These are phyloP conservation scores for Capsicum chinense DNA, from an alignment of 257 asterid genomes.

Conservation along the genomic window DNA sequence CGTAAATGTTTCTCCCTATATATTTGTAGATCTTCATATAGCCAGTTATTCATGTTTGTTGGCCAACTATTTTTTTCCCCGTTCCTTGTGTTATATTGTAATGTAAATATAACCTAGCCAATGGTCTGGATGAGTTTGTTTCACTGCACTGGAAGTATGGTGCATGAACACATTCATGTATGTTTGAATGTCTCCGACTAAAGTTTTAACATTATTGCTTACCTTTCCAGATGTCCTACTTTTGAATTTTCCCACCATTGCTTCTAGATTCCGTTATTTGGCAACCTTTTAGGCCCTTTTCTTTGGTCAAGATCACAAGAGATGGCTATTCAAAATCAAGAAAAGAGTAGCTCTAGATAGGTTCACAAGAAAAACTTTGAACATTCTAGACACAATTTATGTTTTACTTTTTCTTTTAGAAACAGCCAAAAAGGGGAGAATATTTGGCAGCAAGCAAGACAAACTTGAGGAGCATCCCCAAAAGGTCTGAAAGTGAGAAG, in stretches of 20 bases:
- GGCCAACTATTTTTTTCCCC: conserved; percentile 11
- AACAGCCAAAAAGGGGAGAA: conserved; percentile 46
- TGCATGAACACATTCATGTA: conserved; percentile 4
- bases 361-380: conserved; percentile 28
- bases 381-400: conserved; percentile 2
- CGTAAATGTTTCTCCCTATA: conserved; percentile 26
- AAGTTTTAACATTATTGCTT: neutral
- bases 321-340: conserved; percentile 28
- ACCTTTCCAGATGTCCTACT: neutral
- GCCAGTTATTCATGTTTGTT: neutral
- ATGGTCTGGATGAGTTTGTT: conserved; percentile 11
- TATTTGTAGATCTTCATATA: conserved; percentile 3
- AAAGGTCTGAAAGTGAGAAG: conserved; percentile 22
- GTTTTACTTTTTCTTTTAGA: neutral
- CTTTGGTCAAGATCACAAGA: neutral
- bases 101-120: conserved; percentile 17
- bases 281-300: conserved; percentile 9
- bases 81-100: conserved; percentile 16
- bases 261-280: conserved; percentile 35
- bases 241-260: conserved; percentile 29
- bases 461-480: conserved; percentile 32
- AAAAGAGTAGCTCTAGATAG: conserved; percentile 25
- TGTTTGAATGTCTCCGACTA: conserved; percentile 10
- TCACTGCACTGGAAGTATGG: conserved; percentile 13
- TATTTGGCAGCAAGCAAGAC: conserved; percentile 46